These are phyloP conservation scores for Aspergillus vadensis DNA, from an alignment of 2,329 filamentous ascomycete genomes.

Conservation along the genomic window DNA sequence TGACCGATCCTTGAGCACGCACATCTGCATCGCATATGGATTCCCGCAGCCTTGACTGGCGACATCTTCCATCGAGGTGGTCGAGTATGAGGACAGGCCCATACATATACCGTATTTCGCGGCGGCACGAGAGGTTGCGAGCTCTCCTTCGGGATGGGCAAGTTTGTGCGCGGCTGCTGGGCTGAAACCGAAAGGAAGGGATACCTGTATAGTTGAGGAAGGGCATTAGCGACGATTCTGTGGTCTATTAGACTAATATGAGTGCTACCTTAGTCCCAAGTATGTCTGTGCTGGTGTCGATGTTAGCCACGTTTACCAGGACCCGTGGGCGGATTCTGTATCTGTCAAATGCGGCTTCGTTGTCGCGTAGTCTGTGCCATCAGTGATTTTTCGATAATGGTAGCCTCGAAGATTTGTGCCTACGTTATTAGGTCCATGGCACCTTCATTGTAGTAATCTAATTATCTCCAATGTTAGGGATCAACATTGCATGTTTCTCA, in stretches of 20 bases:
- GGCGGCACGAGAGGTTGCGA: constrained; percentile 52
- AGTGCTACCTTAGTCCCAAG: constrained; percentile 42
- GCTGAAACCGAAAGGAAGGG: constrained; percentile 56
- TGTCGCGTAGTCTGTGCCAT: constrained; percentile 50
- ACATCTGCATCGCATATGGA: constrained; percentile 59
- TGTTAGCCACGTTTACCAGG: constrained; percentile 47
- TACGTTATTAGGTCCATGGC: constrained; percentile 57
- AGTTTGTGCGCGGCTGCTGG: constrained; percentile 57
- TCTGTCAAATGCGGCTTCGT: constrained; percentile 54
- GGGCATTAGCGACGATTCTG: too few species aligned
- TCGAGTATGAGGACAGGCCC: constrained; percentile 52
- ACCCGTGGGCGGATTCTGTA: constrained; percentile 54
- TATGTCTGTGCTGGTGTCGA: constrained; percentile 49
- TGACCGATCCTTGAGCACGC: constrained; percentile 53
- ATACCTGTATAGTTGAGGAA: constrained; percentile 27
- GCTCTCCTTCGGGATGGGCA: constrained; percentile 55
- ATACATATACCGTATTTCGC: constrained; percentile 45
- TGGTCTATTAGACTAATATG: too few species aligned
- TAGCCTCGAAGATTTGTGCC: neutral
- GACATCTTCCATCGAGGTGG: constrained; percentile 51
- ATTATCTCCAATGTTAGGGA: neutral
- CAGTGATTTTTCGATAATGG: neutral
- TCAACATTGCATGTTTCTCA: neutral
- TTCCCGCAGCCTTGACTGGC: constrained; percentile 43
- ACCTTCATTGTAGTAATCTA: constrained; percentile 61